phyloP scores from a whole-genome alignment of 2,329 filamentous ascomycete genomes.

The Aureobasidium pullulans region DNA sequence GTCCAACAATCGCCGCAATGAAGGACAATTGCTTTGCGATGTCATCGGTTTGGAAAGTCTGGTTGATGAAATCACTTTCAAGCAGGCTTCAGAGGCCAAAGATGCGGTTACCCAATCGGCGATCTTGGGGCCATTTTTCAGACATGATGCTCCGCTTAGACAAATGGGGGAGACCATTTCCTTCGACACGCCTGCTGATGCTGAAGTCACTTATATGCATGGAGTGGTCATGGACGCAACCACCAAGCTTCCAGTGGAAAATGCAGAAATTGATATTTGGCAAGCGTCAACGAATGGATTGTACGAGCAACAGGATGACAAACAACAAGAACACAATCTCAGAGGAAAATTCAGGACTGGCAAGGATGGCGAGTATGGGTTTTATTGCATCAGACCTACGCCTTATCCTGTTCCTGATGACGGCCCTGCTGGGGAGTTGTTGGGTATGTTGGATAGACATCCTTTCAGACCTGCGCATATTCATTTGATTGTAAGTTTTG shows the following conservation, averaged over 20 bases:
- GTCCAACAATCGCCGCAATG: slow-evolving; percentile 55
- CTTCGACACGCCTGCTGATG: slow-evolving; percentile 39
- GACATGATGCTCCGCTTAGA: slow-evolving; percentile 61
- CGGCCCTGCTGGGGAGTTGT: slow-evolving; percentile 50
- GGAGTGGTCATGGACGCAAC: slow-evolving; percentile 51
- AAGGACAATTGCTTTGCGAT: slow-evolving; percentile 54
- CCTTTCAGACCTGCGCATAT: slow-evolving; percentile 58
- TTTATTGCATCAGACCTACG: slow-evolving; percentile 36
- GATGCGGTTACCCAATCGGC: slow-evolving; percentile 60
- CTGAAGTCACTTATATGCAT: slow-evolving; percentile 56
- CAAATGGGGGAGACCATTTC: slow-evolving; percentile 64
- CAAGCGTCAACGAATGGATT: slow-evolving; percentile 63
- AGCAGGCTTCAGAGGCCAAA: slow-evolving; percentile 46
- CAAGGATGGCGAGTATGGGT: slow-evolving; percentile 52
- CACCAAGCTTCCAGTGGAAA: slow-evolving; percentile 57
- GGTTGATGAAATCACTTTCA: slow-evolving; percentile 75
- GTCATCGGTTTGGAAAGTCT: slow-evolving; percentile 52
- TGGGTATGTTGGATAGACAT: slow-evolving; percentile 53
- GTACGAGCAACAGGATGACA: slow-evolving; percentile 63
- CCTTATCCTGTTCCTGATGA: slow-evolving; percentile 50
- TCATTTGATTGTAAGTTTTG: slow-evolving; percentile 41
- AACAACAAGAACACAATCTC: slow-evolving; percentile 64
- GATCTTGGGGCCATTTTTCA: slow-evolving; percentile 81
- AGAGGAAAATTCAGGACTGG: slow-evolving; percentile 66
- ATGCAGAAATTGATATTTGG: slow-evolving; percentile 69